Evolutionary conservation across 139 green algal genomes (phyloP).

Genomic region (Chlamydomonas sp.): DNA sequence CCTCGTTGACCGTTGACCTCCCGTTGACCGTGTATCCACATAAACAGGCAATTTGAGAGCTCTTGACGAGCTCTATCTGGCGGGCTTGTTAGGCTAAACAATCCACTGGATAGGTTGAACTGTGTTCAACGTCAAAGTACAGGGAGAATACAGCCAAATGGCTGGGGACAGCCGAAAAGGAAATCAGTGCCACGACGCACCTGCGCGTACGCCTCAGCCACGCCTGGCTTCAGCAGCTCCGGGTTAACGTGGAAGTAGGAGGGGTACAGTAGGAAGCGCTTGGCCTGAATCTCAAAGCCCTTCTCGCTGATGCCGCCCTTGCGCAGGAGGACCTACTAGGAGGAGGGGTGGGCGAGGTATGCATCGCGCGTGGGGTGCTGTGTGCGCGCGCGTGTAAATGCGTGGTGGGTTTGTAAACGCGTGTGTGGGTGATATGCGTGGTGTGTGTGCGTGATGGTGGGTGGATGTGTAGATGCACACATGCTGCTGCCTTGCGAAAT

Average conservation of each 20-base stretch:
- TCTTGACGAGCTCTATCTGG: too few relatives aligned
- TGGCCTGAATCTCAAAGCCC: constrained; percentile 18
- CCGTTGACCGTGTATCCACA: too few relatives aligned
- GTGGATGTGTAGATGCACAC: neutral
- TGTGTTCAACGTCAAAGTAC: neutral
- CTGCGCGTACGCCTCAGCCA: constrained; percentile 30
- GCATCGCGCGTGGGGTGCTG: neutral
- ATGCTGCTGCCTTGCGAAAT: neutral
- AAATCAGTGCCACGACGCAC: neutral
- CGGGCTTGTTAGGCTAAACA: too few relatives aligned
- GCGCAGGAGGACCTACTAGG: constrained; percentile 50
- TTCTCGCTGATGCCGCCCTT: constrained; percentile 67
- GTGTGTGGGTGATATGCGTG: too few relatives aligned
- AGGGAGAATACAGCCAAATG: neutral
- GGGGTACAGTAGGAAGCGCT: constrained; percentile 25
- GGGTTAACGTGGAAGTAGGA: constrained; percentile 41
- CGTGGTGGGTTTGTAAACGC: neutral
- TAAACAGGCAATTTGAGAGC: too few relatives aligned
- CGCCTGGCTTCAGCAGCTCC: constrained; percentile 42
- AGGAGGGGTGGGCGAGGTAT: neutral
- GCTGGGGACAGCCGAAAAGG: neutral
- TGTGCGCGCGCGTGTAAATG: neutral
- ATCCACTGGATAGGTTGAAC: neutral
- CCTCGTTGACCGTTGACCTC: too few relatives aligned
- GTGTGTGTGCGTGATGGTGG: neutral